Base-by-base conservation (phyloP, 2,329 filamentous ascomycete species). In the Fusarium paranaense region DNA sequence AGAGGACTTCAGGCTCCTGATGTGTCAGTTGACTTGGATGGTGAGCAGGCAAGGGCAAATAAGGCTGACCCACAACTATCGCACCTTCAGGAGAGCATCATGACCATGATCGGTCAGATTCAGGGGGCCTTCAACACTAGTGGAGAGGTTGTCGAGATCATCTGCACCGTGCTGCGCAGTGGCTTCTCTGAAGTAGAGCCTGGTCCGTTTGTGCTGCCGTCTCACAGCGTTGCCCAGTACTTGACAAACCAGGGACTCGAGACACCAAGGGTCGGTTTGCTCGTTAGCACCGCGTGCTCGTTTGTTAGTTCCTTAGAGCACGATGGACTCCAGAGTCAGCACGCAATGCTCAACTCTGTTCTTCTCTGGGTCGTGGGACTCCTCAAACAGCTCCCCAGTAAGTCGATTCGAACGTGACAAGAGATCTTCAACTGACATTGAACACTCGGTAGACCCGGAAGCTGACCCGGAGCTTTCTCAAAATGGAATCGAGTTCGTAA, bases 201-300 rank as follows among this genome's bases (percentile, higher is more conserved):
- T 4, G 94, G 94, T 0, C 93, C 94, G 1, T 96, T 97, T 76
- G 93, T 95, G 10, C 90, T 97, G 69, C 88, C 92, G 4, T 87
- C 92, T 0, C 84, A 87, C 1, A 86, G 90, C 72, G 90, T 94
- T n/a, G 89, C 91, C 13, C 86, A 90, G 47, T 93, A 93, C 79
- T 86, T 97, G 56, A 86, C 88, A 5, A 88, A 88, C 61, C 88
- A 91, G 25, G 85, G 83, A 2, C 82, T 88, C 40, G 83, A 88
- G n/a, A 93, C 89, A 11, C 91, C 92, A 14, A 87, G 93, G 54
- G 86, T 94, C 40, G 92, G 93, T 3, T 87, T 89, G 5, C 86
- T 95, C 11, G 89, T 97, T 33, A 91, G 90, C 65, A 94, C 92
- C 5, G 92, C 92, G 3, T 92, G 91, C 78, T 92, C 90, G 1